phyloP scores from a whole-genome alignment of 2,329 filamentous ascomycete genomes.

The Colletotrichum abscissum region DNA sequence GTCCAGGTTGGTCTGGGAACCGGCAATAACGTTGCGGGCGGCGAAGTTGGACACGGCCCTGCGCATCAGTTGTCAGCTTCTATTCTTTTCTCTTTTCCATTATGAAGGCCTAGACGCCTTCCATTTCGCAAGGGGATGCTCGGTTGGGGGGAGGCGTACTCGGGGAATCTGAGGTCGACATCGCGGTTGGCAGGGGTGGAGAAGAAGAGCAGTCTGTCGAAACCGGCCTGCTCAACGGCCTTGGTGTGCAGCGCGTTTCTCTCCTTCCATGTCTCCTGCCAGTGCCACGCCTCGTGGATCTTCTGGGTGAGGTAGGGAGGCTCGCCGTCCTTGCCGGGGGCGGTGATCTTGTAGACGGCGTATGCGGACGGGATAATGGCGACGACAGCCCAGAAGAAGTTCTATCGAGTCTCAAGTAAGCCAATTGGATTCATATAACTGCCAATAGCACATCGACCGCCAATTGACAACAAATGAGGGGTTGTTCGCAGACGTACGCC shows the following conservation, averaged over 20 bases:
- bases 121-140: neutral
- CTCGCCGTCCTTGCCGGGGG: constrained; percentile 61
- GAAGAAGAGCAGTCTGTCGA: constrained; percentile 66
- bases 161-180: constrained; percentile 66
- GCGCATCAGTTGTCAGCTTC: constrained; percentile 28
- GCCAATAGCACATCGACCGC: neutral
- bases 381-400: constrained; percentile 57
- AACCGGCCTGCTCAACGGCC: constrained; percentile 65
- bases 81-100: neutral
- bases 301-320: constrained; percentile 57
- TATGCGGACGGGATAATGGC: constrained; percentile 57
- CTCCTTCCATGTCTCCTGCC: constrained; percentile 61
- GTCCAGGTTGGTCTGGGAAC: constrained; percentile 65
- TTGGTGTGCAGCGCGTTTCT: constrained; percentile 65
- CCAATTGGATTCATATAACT: neutral
- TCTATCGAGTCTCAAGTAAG: constrained; percentile 18
- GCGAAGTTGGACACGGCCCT: constrained; percentile 64
- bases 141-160: constrained; percentile 56
- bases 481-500: constrained; percentile 58
- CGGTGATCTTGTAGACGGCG: constrained; percentile 61
- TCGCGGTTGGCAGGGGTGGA: constrained; percentile 53
- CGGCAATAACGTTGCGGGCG: constrained; percentile 65
- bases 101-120: neutral
- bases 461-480: neutral
- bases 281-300: constrained; percentile 59